Percentiles rank a stretch among this genome's conserved stretches.
Evolutionary conservation across 352 stramenopile genomes (phyloP).

Genomic region (Phytophthora constricta): DNA sequence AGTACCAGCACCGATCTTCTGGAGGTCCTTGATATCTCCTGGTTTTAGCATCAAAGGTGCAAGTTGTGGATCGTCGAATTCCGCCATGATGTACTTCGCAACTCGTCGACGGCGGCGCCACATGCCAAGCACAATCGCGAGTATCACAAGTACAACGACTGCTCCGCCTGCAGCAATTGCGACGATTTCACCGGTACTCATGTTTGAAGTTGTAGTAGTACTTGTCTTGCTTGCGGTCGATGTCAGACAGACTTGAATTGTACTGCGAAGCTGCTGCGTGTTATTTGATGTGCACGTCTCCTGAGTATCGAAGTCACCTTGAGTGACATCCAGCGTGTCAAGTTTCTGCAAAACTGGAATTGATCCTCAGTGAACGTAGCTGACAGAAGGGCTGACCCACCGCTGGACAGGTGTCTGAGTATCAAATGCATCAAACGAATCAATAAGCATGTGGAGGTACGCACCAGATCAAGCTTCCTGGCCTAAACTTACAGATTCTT

Average conservation of each 20-base stretch:
- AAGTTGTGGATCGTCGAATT: constrained; percentile 47
- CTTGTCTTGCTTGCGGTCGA: constrained; percentile 8
- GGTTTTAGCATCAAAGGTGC: constrained; percentile 45
- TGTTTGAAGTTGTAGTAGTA: not conserved
- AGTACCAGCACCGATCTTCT: constrained; percentile 36
- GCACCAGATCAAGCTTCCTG: not conserved
- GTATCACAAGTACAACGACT: constrained; percentile 10
- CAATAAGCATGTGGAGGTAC: not conserved
- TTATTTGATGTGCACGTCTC: constrained; percentile 38
- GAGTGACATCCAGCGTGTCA: constrained; percentile 29
- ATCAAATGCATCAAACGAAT: not conserved
- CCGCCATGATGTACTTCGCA: constrained; percentile 29
- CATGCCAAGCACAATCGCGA: constrained; percentile 15
- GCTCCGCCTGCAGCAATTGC: constrained; percentile 12
- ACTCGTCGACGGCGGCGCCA: constrained; percentile 29
- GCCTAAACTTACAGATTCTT: constrained; percentile 26
- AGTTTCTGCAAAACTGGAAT: constrained; percentile 54
- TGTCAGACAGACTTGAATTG: constrained; percentile 35
- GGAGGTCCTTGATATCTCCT: constrained; percentile 51
- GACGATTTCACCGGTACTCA: constrained; percentile 15
- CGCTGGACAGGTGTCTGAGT: constrained; percentile 17
- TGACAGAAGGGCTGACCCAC: constrained; percentile 16
- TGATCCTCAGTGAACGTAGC: constrained; percentile 42
- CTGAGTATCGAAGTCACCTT: constrained; percentile 30
- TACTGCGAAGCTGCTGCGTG: constrained; percentile 34